phyloP scores from a whole-genome alignment of 176 grass and related monocot species.

The Aechmea fasciata region DNA sequence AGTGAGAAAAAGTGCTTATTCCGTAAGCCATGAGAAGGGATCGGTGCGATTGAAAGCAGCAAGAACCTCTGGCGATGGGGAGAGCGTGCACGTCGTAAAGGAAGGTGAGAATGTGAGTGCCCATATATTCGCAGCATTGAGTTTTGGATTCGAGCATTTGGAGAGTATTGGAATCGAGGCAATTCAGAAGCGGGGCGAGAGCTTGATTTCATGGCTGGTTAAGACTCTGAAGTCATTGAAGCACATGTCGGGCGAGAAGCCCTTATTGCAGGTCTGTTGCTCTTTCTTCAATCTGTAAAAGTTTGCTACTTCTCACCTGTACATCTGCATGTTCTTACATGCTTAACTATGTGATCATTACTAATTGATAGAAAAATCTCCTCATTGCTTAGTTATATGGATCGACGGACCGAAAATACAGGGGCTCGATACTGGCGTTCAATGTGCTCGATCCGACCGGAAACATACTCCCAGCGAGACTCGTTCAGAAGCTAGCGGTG shows the following conservation, averaged over 20 bases:
- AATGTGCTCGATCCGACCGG: background rate
- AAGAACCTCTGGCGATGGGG: background rate
- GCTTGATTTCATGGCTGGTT: slow-evolving; percentile 1
- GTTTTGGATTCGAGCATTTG: background rate
- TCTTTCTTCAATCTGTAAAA: background rate
- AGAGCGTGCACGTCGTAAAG: background rate
- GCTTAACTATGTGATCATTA: too few relatives aligned
- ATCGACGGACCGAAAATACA: background rate
- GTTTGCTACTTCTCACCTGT: background rate
- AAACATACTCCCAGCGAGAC: background rate
- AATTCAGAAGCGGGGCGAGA: slow-evolving; percentile 1
- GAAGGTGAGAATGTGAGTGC: background rate
- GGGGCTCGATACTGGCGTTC: background rate
- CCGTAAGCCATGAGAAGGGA: background rate
- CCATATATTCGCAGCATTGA: background rate
- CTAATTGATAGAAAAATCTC: too few relatives aligned
- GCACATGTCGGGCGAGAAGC: slow-evolving; percentile 1
- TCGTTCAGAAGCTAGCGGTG: background rate
- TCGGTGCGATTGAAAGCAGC: background rate
- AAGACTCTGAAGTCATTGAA: slow-evolving; percentile 1
- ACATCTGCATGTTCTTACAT: too few relatives aligned
- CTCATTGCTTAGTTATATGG: background rate
- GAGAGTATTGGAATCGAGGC: background rate
- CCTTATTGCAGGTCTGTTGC: background rate
- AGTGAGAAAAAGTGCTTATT: slow-evolving; percentile 1